A percentile compares a stretch with the other conserved stretches of the same genome.
Conservation (phyloP, 495 filamentous ascomycete genomes). For the Hypomontagnella submonticulosa region DNA sequence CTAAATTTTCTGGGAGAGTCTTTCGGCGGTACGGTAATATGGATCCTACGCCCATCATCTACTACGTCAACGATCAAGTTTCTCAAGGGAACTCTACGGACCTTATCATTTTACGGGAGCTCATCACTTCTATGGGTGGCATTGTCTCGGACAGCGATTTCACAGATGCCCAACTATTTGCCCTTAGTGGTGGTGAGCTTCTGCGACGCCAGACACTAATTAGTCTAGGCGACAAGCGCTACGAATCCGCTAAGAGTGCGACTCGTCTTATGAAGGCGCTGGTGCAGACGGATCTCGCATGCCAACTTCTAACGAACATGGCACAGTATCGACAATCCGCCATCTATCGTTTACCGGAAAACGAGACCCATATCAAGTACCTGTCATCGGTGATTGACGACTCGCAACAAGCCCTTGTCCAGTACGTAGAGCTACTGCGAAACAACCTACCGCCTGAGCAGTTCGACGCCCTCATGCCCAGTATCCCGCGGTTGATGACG, state of each 20-base stretch:
- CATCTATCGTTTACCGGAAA: constrained; percentile 74
- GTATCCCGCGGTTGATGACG: constrained; percentile 73
- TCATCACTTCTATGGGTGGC: constrained; percentile 91
- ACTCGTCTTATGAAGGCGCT: constrained; percentile 82
- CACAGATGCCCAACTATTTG: constrained; percentile 84
- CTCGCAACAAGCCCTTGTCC: constrained; percentile 81
- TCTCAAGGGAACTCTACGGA: constrained; percentile 83
- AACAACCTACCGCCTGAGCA: constrained; percentile 79
- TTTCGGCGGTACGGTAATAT: constrained; percentile 85
- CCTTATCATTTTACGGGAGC: constrained; percentile 85
- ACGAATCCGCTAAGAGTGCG: constrained; percentile 69
- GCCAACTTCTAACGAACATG: constrained; percentile 84
- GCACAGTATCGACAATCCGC: constrained; percentile 87
- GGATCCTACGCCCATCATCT: constrained; percentile 85
- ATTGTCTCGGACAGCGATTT: constrained; percentile 86
- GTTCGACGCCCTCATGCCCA: constrained; percentile 85
- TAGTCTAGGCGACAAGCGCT: constrained; percentile 80
- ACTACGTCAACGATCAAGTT: constrained; percentile 88
- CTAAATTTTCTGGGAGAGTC: constrained; percentile 85
- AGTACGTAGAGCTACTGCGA: constrained; percentile 89
- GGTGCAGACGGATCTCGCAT: constrained; percentile 74
- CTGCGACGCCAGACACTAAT: constrained; percentile 82
- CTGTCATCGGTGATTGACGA: constrained; percentile 88
- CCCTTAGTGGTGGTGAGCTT: constrained; percentile 85
- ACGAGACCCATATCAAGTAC: constrained; percentile 79